Evolutionary conservation across 2,329 filamentous ascomycete species (phyloP), one percentile per base, ranked within the genome.

Genomic region (Talaromyces amestolkiae): DNA sequence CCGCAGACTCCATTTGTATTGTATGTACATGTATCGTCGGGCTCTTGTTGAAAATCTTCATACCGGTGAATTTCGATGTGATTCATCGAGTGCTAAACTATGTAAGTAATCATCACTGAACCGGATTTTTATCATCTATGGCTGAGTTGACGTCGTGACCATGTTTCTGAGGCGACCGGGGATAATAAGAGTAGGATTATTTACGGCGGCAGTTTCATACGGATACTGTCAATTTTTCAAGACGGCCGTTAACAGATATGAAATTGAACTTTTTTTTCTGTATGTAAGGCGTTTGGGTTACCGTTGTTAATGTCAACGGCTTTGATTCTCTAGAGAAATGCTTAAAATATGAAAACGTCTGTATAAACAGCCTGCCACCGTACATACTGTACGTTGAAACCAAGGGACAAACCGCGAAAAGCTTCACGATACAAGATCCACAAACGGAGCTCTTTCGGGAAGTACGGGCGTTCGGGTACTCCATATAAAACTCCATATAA

Each of bases 391-490:
- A 37, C 10, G 35, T 37, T 37, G 35, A 41, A 22, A 22, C 43
- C 8, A 24, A 49, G 5, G 17, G 11, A 47, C 13, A 53, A 31
- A 53, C 10, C 15, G 15, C 49, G 49, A 53, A 53, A 56, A 56
- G 53, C 53, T 37, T 56, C 33, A 56, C 33, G 31, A 22, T 24
- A 56, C n/a, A 39, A 56, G 53, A 56, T 56, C 53, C 53, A 39
- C 53, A 37, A 3, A 22, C 53, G 53, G 53, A 37, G 8, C 15
- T 22, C 9, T 35, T 31, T 53, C n/a, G 33, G 58, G 37, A 41
- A 27, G 22, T 60, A 60, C 58, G 53, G 31, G 33, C 33, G 19
- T 39, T 39, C 53, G 53, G 53, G 33, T 53, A 53, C 49, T 53
- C 49, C 49, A 58, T 37, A 3, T 24, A 24, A 27, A 43, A 19